Evolutionary conservation across 148 eudicot genomes (phyloP).

Genomic region (Rhododendron williamsianum): DNA sequence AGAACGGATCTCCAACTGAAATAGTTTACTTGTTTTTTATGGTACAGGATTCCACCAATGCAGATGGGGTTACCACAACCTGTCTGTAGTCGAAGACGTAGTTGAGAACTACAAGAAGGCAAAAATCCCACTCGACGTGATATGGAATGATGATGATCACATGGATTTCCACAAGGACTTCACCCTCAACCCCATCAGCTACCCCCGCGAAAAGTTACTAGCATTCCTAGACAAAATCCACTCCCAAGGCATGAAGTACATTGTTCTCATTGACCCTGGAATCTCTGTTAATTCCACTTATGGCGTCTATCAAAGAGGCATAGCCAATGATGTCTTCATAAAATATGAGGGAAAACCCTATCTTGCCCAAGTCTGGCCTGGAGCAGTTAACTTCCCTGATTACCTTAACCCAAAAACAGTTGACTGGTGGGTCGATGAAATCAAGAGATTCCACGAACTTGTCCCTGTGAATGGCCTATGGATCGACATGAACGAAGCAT

Average conservation of each 20-base stretch:
- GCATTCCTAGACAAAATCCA: conserved; percentile 75
- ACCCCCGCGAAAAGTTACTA: conserved; percentile 59
- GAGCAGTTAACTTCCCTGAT: conserved; percentile 92
- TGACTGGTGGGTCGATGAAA: conserved; percentile 90
- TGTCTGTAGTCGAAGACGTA: conserved; percentile 78
- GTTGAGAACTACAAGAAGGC: conserved; percentile 85
- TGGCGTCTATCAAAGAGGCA: conserved; percentile 72
- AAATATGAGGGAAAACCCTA: conserved; percentile 80
- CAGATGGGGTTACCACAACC: conserved; percentile 91
- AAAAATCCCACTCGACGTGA: conserved; percentile 88
- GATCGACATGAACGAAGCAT: conserved; percentile 97
- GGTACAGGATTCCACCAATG: conserved; percentile 93
- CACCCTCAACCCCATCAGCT: conserved; percentile 71
- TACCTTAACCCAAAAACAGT: conserved; percentile 86
- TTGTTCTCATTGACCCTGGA: conserved; percentile 88
- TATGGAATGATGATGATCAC: conserved; percentile 97
- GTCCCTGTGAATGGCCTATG: conserved; percentile 91
- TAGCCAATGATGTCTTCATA: conserved; percentile 76
- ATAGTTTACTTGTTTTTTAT: conserved; percentile 6
- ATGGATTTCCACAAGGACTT: conserved; percentile 94
- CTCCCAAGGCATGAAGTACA: conserved; percentile 85
- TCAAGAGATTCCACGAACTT: conserved; percentile 71
- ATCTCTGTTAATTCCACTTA: conserved; percentile 69
- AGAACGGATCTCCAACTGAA: not conserved
- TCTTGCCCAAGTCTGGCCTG: conserved; percentile 97